A percentile compares a stretch with the other conserved stretches of the same genome.
phyloP scores from a whole-genome alignment of 73 alveolate genomes.

The Symbiodinium natans region DNA sequence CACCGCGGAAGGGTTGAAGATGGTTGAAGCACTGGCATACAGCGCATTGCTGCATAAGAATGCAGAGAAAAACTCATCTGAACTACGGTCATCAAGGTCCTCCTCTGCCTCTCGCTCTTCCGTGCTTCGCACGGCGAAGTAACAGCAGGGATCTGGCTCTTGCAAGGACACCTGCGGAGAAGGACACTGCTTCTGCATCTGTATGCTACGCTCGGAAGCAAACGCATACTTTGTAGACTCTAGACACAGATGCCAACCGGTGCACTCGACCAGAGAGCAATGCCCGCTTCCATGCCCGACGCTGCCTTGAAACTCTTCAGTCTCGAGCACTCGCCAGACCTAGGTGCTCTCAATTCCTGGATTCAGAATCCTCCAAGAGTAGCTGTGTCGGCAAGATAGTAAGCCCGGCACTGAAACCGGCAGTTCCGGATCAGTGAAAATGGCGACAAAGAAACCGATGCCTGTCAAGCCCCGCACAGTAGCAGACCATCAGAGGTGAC shows the following conservation, averaged over 20 bases:
- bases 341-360: background rate
- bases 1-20: too few species aligned
- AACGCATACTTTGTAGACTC: too few species aligned
- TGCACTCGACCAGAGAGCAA: background rate
- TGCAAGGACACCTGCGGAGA: slow-evolving; percentile 58
- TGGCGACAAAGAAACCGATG: slow-evolving; percentile 82
- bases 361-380: background rate
- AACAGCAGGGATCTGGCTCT: slow-evolving; percentile 92
- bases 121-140: slow-evolving; percentile 88
- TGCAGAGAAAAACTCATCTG: background rate
- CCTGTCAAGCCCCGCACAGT: slow-evolving; percentile 18
- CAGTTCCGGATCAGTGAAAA: slow-evolving; percentile 79
- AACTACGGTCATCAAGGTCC: background rate
- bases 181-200: too few species aligned
- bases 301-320: slow-evolving; percentile 92
- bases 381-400: too few species aligned
- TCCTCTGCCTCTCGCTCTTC: slow-evolving; percentile 85
- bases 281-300: background rate
- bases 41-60: too few species aligned
- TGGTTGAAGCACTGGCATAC: too few species aligned
- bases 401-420: slow-evolving; percentile 61
- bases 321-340: slow-evolving; percentile 88
- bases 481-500: background rate
- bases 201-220: too few species aligned
- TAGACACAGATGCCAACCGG: too few species aligned